phyloP scores from a whole-genome alignment of 208 protist genomes.

The Trypanosomatidae sp. region DNA sequence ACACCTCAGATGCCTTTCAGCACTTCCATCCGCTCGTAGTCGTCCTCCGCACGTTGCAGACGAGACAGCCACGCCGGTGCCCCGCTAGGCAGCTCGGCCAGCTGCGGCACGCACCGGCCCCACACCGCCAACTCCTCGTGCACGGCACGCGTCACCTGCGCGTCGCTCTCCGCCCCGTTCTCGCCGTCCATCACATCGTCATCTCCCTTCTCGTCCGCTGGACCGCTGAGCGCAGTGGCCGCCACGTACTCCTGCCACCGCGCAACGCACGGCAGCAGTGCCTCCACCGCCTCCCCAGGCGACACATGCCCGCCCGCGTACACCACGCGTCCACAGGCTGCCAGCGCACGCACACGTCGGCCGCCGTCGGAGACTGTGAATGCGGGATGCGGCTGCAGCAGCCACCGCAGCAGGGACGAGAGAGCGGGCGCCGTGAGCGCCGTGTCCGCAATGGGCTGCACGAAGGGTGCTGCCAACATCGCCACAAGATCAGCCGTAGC shows the following conservation, averaged over 20 bases:
- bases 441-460: conserved; percentile 8
- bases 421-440: conserved; percentile 2
- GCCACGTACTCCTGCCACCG: conserved; percentile 32
- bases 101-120: conserved; percentile 20
- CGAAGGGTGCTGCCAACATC: background rate
- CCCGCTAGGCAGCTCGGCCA: conserved; percentile 6
- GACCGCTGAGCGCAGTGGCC: conserved; percentile 13
- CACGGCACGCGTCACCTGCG: conserved; percentile 10
- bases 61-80: conserved; percentile 32
- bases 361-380: conserved; percentile 19
- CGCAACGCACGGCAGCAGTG: conserved; percentile 27
- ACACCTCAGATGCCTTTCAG: conserved; percentile 34
- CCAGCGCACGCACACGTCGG: conserved; percentile 32
- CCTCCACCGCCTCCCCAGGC: conserved; percentile 3
- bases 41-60: conserved; percentile 38
- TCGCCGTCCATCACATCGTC: background rate
- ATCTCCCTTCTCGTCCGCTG: too few relatives aligned
- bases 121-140: conserved; percentile 40
- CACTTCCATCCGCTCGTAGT: conserved; percentile 50
- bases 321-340: conserved; percentile 32
- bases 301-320: conserved; percentile 14
- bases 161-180: conserved; percentile 9
- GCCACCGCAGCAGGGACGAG: conserved; percentile 14
- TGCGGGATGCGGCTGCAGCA: conserved; percentile 30
- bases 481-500: conserved; percentile 8